These are phyloP conservation scores for Amanita rubescens DNA, from an alignment of 768 basidiomycete genomes.

Conservation along the genomic window DNA sequence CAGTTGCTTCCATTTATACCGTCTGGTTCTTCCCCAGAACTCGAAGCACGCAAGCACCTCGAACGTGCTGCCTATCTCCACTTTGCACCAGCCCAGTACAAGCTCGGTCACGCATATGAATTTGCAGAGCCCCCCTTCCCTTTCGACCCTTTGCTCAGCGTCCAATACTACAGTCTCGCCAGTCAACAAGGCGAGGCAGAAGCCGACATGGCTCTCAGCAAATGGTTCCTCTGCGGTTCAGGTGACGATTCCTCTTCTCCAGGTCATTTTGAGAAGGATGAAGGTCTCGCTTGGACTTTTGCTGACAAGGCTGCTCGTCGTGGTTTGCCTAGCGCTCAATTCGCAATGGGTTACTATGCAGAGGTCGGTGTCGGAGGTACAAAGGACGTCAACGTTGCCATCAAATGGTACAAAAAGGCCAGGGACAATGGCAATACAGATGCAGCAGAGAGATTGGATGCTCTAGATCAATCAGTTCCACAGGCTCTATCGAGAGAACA, in stretches of 20 bases:
- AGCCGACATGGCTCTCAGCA: conserved; percentile 94
- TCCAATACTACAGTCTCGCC: conserved; percentile 84
- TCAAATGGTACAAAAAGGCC: conserved; percentile 81
- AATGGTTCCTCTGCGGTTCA: conserved; percentile 91
- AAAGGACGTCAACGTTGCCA: conserved; percentile 56
- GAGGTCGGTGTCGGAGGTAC: conserved; percentile 85
- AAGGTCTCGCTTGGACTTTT: conserved; percentile 77
- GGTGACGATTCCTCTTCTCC: conserved; percentile 32
- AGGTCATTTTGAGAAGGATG: conserved; percentile 79
- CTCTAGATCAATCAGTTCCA: conserved; percentile 54
- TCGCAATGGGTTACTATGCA: conserved; percentile 92
- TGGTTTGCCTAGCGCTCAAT: conserved; percentile 77
- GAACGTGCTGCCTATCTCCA: conserved; percentile 82
- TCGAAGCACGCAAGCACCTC: conserved; percentile 69
- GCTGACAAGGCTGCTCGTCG: conserved; percentile 80
- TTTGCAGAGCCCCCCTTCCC: conserved; percentile 80
- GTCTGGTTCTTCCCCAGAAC: conserved; percentile 34
- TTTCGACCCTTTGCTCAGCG: conserved; percentile 83
- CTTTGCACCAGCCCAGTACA: conserved; percentile 86
- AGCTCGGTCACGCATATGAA: conserved; percentile 88
- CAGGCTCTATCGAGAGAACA: conserved; percentile 68
- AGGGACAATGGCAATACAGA: conserved; percentile 74
- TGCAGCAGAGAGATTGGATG: conserved; percentile 65
- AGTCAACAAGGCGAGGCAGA: conserved; percentile 84
- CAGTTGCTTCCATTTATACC: conserved; percentile 51